These are phyloP conservation scores for Fonsecaea pugnacius DNA, from an alignment of 2,329 filamentous ascomycete species.

Conservation along the genomic window DNA sequence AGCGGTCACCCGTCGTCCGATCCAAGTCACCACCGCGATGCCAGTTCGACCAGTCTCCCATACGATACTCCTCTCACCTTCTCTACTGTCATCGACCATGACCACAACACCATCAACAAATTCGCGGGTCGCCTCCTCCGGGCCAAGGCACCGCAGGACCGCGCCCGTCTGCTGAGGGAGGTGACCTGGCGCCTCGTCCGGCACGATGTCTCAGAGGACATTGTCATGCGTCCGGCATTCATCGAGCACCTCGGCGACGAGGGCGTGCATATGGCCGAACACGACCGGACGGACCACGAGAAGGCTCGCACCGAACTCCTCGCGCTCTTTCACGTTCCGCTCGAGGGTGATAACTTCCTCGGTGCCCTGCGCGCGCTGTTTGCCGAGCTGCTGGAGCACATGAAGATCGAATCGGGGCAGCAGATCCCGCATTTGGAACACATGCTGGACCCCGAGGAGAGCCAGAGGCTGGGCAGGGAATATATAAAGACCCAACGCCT, in stretches of 20 bases:
- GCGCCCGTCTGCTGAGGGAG: conserved; percentile 22
- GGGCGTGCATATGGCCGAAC: conserved; percentile 32
- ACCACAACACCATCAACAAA: conserved; percentile 69
- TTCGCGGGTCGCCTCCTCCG: conserved; percentile 81
- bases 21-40: not conserved
- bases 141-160: conserved; percentile 58
- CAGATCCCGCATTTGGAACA: conserved; percentile 31
- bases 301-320: conserved; percentile 24
- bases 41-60: not conserved
- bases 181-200: conserved; percentile 35
- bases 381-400: conserved; percentile 32
- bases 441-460: conserved; percentile 23
- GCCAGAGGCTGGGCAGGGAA: conserved; percentile 27
- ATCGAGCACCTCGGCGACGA: conserved; percentile 24
- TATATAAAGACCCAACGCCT: conserved; percentile 30
- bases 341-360: conserved; percentile 14
- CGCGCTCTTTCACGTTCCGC: conserved; percentile 13
- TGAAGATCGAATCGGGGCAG: conserved; percentile 32
- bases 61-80: conserved; percentile 27
- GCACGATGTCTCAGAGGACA: conserved; percentile 36
- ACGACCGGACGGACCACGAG: conserved; percentile 35
- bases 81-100: conserved; percentile 34
- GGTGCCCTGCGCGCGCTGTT: conserved; percentile 16
- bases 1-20: not conserved
- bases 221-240: conserved; percentile 36